Evolutionary conservation across 1,284 basidiomycete species (phyloP).

Genomic region (Trichosporon sp.): DNA sequence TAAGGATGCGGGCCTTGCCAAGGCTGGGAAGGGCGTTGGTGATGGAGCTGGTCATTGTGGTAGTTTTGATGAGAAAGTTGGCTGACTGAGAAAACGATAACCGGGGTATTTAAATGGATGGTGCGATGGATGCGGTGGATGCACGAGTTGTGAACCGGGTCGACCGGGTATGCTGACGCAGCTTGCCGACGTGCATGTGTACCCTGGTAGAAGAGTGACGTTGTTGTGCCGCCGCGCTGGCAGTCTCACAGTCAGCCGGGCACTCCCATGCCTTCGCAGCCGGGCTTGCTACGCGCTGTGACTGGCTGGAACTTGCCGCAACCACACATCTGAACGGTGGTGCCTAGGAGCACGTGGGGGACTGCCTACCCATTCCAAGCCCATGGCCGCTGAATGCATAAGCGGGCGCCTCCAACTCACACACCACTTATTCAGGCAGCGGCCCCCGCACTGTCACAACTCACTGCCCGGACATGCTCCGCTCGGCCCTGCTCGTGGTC

Average conservation of each 20-base stretch:
- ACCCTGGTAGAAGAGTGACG: not conserved
- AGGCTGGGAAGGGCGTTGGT: slow-evolving; percentile 44
- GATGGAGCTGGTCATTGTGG: slow-evolving; percentile 41
- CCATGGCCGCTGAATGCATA: not conserved
- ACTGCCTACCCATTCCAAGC: not conserved
- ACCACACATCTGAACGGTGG: not conserved
- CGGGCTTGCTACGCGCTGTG: not conserved
- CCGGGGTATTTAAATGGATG: not conserved
- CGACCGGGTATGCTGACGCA: not conserved
- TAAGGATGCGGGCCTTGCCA: slow-evolving; percentile 54
- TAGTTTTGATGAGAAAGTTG: not conserved
- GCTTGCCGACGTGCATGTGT: not conserved
- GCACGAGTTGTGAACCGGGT: not conserved
- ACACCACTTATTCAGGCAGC: not conserved
- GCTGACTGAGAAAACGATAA: not conserved
- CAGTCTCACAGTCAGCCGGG: not conserved
- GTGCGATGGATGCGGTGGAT: not conserved
- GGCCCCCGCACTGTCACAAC: not conserved
- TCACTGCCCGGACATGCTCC: not conserved
- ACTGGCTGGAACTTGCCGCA: not conserved
- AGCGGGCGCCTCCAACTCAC: not conserved
- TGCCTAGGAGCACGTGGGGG: not conserved
- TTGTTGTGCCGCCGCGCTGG: not conserved
- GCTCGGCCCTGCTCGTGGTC: not conserved
- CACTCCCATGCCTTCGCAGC: not conserved